Conservation (phyloP, 331 rosid species). For the Malus hybrid region DNA sequence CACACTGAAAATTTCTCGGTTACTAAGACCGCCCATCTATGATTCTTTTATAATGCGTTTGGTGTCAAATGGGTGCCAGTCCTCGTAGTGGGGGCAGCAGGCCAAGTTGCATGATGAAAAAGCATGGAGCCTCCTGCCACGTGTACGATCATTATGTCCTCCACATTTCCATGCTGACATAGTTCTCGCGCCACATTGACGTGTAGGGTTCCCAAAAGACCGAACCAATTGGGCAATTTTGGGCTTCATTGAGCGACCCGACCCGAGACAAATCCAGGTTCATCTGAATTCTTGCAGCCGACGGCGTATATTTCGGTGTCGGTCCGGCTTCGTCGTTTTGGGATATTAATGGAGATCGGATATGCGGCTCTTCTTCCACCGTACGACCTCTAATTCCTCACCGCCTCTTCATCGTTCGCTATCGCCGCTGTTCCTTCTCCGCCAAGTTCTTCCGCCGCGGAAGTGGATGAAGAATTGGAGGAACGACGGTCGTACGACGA, state of each 20-base stretch:
- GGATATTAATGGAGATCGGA: background rate
- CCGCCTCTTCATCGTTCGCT: background rate
- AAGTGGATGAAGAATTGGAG: background rate
- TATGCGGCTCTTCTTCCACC: background rate
- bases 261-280: background rate
- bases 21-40: background rate
- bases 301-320: background rate
- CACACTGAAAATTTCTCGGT: too few relatives aligned
- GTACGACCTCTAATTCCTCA: background rate
- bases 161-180: conserved; percentile 1
- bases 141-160: background rate
- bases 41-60: background rate
- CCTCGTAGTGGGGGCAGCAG: background rate
- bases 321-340: background rate
- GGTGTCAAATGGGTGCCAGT: background rate
- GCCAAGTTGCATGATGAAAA: background rate
- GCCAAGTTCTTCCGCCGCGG: background rate
- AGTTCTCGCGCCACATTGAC: background rate
- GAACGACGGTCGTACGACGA: background rate
- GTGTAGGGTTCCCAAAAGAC: background rate
- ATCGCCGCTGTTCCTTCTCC: background rate
- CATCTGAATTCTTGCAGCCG: background rate
- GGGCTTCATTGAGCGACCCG: background rate
- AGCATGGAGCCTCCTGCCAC: background rate
- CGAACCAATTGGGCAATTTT: background rate